Percentiles rank a stretch among this genome's conserved stretches.
Conservation (phyloP, 768 basidiomycete species). For the Phallus indusiatus region DNA sequence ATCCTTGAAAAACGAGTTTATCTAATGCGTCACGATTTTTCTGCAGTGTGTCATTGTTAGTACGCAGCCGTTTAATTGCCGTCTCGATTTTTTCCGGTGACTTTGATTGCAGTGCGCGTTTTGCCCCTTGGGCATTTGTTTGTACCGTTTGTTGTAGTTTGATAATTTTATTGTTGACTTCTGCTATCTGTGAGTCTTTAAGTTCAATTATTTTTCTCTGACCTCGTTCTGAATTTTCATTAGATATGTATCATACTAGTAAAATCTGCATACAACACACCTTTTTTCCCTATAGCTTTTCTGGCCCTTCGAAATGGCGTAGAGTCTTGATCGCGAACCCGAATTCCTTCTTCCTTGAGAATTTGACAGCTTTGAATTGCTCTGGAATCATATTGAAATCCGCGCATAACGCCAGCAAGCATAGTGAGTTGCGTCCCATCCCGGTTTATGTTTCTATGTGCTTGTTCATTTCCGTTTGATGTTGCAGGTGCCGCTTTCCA, state of each 20-base stretch:
- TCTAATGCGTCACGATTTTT: not conserved
- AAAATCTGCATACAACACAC: not conserved
- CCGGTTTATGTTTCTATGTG: constrained; percentile 18
- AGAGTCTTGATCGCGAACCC: not conserved
- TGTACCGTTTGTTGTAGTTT: not conserved
- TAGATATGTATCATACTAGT: too few species aligned
- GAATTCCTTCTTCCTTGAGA: not conserved
- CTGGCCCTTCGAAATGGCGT: not conserved
- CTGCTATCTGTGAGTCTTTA: not conserved
- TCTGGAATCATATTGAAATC: constrained; percentile 7
- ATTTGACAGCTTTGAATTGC: not conserved
- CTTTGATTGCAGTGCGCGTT: not conserved
- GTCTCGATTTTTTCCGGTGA: not conserved
- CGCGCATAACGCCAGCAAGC: constrained; percentile 18
- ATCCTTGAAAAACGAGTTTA: not conserved
- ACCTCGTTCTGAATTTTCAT: too few species aligned
- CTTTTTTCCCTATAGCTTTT: not conserved
- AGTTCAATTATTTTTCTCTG: not conserved
- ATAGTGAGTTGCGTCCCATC: constrained; percentile 20
- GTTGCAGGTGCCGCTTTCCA: constrained; percentile 20
- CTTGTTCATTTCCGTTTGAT: constrained; percentile 20
- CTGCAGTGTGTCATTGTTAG: not conserved
- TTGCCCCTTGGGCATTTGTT: not conserved
- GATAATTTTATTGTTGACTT: not conserved
- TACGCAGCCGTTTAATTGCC: not conserved